phyloP scores from a whole-genome alignment of 371 early-diverging fungal genomes.

The Capillidium rhysosporum region DNA sequence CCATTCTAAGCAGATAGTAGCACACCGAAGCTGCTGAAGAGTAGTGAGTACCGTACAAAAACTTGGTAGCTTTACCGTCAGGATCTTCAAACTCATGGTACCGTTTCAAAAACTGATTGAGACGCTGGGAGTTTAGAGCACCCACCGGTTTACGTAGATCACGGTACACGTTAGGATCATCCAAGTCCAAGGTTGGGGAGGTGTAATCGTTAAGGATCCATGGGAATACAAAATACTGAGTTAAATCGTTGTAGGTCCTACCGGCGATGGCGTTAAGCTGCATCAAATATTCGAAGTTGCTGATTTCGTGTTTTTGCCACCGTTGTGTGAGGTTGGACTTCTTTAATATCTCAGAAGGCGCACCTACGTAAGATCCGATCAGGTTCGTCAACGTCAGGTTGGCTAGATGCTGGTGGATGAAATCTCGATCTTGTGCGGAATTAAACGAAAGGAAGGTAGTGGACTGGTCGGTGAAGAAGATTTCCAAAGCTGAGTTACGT shows the following conservation, averaged over 20 bases:
- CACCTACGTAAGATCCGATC: conserved; percentile 13
- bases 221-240: conserved; percentile 29
- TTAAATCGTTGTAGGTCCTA: conserved; percentile 23
- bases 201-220: conserved; percentile 28
- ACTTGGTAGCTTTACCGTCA: conserved; percentile 26
- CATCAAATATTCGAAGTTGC: conserved; percentile 57
- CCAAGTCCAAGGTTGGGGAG: conserved; percentile 30
- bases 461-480: conserved; percentile 37
- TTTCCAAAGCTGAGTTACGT: conserved; percentile 33
- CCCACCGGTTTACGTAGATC: conserved; percentile 56
- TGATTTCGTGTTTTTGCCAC: conserved; percentile 38
- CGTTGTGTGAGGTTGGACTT: conserved; percentile 22
- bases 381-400: conserved; percentile 18
- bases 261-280: conserved; percentile 40
- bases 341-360: conserved; percentile 12
- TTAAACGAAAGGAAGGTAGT: conserved; percentile 33
- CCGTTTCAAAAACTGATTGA: conserved; percentile 31
- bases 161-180: conserved; percentile 28
- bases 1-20: conserved; percentile 43
- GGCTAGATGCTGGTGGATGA: conserved; percentile 20
- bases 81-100: conserved; percentile 45
- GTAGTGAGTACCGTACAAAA: conserved; percentile 58
- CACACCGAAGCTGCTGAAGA: conserved; percentile 45
- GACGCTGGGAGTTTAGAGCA: conserved; percentile 27
- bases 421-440: conserved; percentile 17